These are phyloP conservation scores for Didymella keratinophila DNA, from an alignment of 2,329 filamentous ascomycete species.

Conservation along the genomic window DNA sequence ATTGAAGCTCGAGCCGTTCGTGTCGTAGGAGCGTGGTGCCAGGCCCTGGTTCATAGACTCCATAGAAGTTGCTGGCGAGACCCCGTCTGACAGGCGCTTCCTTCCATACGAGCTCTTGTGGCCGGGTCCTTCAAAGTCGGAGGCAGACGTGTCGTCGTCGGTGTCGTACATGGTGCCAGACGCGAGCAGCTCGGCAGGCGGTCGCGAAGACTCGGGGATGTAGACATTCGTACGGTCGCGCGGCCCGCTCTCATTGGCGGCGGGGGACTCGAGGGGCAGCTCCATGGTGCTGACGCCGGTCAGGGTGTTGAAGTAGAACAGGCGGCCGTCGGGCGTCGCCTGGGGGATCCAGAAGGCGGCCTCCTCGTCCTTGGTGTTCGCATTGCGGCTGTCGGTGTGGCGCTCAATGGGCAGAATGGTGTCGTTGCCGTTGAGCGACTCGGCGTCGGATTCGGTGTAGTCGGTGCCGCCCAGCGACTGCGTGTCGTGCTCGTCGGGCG, in stretches of 20 bases:
- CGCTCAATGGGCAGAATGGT: constrained; percentile 72
- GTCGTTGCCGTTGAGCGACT: constrained; percentile 50
- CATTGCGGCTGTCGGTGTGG: constrained; percentile 51
- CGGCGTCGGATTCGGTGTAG: constrained; percentile 57
- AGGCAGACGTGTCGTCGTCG: constrained; percentile 85
- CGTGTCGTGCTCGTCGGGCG: constrained; percentile 50
- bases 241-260: constrained; percentile 81
- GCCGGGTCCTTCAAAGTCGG: constrained; percentile 80
- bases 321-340: constrained; percentile 86
- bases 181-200: constrained; percentile 90
- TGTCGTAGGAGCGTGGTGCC: constrained; percentile 61
- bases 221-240: constrained; percentile 87
- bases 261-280: constrained; percentile 89
- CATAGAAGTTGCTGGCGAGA: constrained; percentile 89
- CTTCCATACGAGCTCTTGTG: constrained; percentile 73
- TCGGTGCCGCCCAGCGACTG: constrained; percentile 55
- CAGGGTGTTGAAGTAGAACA: constrained; percentile 99
- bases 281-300: constrained; percentile 96
- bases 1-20: constrained; percentile 56
- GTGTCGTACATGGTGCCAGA: constrained; percentile 87
- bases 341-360: constrained; percentile 99
- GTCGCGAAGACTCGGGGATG: constrained; percentile 87
- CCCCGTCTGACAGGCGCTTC: constrained; percentile 70
- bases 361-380: constrained; percentile 73
- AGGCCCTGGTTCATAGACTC: constrained; percentile 82